phyloP scores from a whole-genome alignment of 2,329 filamentous ascomycete genomes.

The Curvularia lunata region DNA sequence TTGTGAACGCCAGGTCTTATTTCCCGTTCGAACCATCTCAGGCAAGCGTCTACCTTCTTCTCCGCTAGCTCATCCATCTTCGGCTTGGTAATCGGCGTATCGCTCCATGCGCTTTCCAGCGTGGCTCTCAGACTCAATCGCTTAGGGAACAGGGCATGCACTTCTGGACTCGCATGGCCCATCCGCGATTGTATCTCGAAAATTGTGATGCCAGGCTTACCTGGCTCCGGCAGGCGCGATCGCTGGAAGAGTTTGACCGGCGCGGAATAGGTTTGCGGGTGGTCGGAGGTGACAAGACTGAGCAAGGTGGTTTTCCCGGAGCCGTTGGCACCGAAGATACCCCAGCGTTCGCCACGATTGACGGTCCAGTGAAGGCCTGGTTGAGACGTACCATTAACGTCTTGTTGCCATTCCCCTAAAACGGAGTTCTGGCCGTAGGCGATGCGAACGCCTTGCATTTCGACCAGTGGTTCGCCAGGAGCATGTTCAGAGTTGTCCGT shows the following conservation, averaged over 20 bases:
- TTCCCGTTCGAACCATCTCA: constrained; percentile 80
- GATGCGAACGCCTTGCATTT: constrained; percentile 86
- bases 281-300: constrained; percentile 91
- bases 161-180: constrained; percentile 91
- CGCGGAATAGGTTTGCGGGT: constrained; percentile 90
- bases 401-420: constrained; percentile 79
- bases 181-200: constrained; percentile 92
- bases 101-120: constrained; percentile 86
- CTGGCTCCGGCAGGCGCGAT: constrained; percentile 76
- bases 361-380: constrained; percentile 83
- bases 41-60: constrained; percentile 68
- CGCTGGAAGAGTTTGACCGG: constrained; percentile 87
- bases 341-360: constrained; percentile 83
- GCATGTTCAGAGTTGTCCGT: constrained; percentile 23
- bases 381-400: constrained; percentile 56
- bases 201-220: constrained; percentile 77
- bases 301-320: constrained; percentile 96
- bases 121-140: constrained; percentile 74
- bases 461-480: constrained; percentile 73
- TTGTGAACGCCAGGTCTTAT: constrained; percentile 62
- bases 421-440: constrained; percentile 78
- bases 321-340: constrained; percentile 90
- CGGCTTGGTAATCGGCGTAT: constrained; percentile 79
- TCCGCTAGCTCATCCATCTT: constrained; percentile 64
- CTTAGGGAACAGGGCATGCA: constrained; percentile 90